These are phyloP conservation scores for Isatis lusitanica DNA, from an alignment of 441 rosid species.

Conservation along the genomic window DNA sequence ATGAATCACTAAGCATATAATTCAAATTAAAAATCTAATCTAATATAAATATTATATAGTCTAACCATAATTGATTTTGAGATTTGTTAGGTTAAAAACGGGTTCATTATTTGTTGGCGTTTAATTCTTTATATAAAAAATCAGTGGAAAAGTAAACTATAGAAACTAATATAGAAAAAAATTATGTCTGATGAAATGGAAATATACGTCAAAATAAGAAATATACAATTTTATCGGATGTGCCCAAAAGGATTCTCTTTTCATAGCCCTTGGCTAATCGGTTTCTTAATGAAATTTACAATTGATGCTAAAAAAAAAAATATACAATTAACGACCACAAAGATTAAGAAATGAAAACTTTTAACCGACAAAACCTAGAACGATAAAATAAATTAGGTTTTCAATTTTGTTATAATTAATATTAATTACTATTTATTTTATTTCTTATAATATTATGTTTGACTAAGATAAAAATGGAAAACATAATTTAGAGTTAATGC, in stretches of 20 bases:
- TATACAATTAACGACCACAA: background rate
- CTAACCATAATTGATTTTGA: background rate
- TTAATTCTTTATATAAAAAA: background rate
- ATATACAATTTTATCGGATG: no score
- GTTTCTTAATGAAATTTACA: no score
- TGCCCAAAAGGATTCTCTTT: no score
- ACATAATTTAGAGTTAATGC: background rate
- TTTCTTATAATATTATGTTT: background rate
- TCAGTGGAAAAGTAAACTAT: background rate
- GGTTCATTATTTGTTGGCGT: background rate
- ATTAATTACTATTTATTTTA: background rate
- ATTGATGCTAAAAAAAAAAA: no score
- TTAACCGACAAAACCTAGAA: no score
- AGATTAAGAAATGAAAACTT: no score
- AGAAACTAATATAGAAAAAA: background rate
- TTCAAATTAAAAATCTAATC: background rate
- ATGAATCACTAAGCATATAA: background rate
- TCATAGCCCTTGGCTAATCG: no score
- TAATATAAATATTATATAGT: background rate
- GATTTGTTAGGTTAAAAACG: background rate
- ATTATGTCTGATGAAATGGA: background rate
- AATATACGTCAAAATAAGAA: background rate
- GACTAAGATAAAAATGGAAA: background rate
- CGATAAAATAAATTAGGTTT: no score
- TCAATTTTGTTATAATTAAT: background rate